Conservation (phyloP, 2,329 filamentous ascomycete genomes). For the Fusarium sambucinum region DNA sequence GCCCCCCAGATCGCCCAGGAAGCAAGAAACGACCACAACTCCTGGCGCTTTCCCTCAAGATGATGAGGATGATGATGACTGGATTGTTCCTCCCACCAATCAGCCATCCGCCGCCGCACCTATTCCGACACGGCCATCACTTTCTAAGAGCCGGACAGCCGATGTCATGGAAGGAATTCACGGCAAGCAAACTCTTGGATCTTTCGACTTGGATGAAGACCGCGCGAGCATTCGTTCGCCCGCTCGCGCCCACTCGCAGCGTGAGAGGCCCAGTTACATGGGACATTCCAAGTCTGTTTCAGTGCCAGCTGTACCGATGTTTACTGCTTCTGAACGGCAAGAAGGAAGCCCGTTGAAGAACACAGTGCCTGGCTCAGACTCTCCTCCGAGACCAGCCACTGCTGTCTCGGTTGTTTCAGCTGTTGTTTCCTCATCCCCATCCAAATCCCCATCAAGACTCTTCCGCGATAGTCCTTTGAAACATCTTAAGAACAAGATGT, state of each 20-base stretch:
- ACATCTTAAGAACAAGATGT: slow-evolving; percentile 92
- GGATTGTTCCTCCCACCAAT: slow-evolving; percentile 67
- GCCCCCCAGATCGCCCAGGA: slow-evolving; percentile 49
- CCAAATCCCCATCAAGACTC: slow-evolving; percentile 67
- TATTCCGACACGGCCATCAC: slow-evolving; percentile 59
- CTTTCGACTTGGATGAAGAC: slow-evolving; percentile 49
- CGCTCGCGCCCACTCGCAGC: slow-evolving; percentile 10
- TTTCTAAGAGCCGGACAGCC: slow-evolving; percentile 71
- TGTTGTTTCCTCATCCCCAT: slow-evolving; percentile 59
- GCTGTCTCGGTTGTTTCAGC: slow-evolving; percentile 51
- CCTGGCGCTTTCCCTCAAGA: slow-evolving; percentile 68
- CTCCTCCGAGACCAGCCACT: slow-evolving; percentile 61
- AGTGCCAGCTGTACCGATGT: slow-evolving; percentile 64
- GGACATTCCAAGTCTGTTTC: slow-evolving; percentile 72
- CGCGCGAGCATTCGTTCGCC: slow-evolving; percentile 31
- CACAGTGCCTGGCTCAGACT: slow-evolving; percentile 70
- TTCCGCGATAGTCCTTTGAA: slow-evolving; percentile 84
- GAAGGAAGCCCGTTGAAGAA: slow-evolving; percentile 64
- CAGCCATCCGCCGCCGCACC: slow-evolving; percentile 45
- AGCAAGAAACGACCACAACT: slow-evolving; percentile 55
- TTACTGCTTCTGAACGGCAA: slow-evolving; percentile 24
- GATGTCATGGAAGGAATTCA: slow-evolving; percentile 71
- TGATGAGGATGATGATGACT: slow-evolving; percentile 67
- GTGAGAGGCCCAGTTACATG: slow-evolving; percentile 39
- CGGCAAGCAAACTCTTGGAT: slow-evolving; percentile 62